Evolutionary conservation across 345 rosid genomes (phyloP).

Genomic region (Eutrema japonicum): DNA sequence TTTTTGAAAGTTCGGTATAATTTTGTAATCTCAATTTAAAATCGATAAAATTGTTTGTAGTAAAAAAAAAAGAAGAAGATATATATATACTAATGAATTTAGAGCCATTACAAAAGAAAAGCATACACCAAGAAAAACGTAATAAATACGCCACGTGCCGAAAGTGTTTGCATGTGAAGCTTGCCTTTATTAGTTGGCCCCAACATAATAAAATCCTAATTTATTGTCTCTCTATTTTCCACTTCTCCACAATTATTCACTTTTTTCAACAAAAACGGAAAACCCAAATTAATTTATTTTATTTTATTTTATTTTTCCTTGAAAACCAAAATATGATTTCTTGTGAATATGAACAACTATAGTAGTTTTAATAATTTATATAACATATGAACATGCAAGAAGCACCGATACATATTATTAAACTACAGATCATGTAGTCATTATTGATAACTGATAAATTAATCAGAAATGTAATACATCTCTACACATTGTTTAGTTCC

Average conservation of each 20-base stretch:
- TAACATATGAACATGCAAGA: slow-evolving; percentile 24
- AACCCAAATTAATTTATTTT: not conserved
- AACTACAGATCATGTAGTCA: not conserved
- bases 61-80: no score
- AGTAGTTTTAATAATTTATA: not conserved
- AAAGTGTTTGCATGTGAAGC: slow-evolving; percentile 45
- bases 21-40: no score
- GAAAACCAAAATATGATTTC: not conserved
- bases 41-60: no score
- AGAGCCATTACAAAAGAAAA: slow-evolving; percentile 3
- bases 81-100: not conserved
- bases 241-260: slow-evolving; percentile 22
- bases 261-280: not conserved
- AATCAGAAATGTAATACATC: slow-evolving; percentile 7
- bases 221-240: slow-evolving; percentile 23
- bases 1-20: no score
- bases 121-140: not conserved
- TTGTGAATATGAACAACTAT: not conserved
- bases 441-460: slow-evolving; percentile 11
- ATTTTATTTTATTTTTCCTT: not conserved
- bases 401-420: not conserved
- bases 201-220: slow-evolving; percentile 31
- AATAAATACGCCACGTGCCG: slow-evolving; percentile 36
- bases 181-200: slow-evolving; percentile 30
- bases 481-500: not conserved